Evolutionary conservation across 352 stramenopile species (phyloP), one percentile per base, ranked within the genome.

Genomic region (Phytophthora agathidicida): DNA sequence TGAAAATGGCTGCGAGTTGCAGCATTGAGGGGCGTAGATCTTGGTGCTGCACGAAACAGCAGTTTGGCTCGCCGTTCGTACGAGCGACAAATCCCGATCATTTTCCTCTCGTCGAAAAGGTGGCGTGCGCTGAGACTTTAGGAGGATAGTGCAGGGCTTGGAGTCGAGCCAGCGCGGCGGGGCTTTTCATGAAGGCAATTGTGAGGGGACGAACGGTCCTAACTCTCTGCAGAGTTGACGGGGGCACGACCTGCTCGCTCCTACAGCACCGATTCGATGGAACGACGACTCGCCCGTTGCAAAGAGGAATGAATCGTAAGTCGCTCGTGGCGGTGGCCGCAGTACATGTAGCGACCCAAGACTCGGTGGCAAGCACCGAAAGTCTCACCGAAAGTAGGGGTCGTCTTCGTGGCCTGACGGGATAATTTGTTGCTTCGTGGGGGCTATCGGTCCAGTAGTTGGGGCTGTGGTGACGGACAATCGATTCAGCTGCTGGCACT

Each of bases 51-150:
- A 8, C 27, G 20, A 20, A 44, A 28, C 33, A 58, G 17, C 49
- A 24, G 23, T 20, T 32, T 23, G 36, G 10, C 28, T 10, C 7
- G 19, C 20, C 41, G 45, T 36, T 45, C 35, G 51, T 24, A 43
- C 23, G n/a, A n/a, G 42, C 11, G 20, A 28, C 51, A 5, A 19
- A 60, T 60, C 51, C 38, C 51, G 39, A 60, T 60, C 51, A 60
- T 60, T 60, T 44, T 60, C 51, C 51, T 60, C 51, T 48, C 36
- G 14, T n/a, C 26, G 24, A n/a, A 6, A 10, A 8, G n/a, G 20
- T 45, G 33, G 5, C 7, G 36, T 45, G 26, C 9, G 10, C 13
- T 9, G 24, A n/a, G n/a, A n/a, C n/a, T n/a, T n/a, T 16, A 3
- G 27, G 13, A 20, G 37, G 36, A 48, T 30, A 57, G 48, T 47